Percentiles rank a stretch among this genome's conserved stretches.
Evolutionary conservation across 768 basidiomycete species (phyloP).

Genomic region (Lactarius hengduanensis): DNA sequence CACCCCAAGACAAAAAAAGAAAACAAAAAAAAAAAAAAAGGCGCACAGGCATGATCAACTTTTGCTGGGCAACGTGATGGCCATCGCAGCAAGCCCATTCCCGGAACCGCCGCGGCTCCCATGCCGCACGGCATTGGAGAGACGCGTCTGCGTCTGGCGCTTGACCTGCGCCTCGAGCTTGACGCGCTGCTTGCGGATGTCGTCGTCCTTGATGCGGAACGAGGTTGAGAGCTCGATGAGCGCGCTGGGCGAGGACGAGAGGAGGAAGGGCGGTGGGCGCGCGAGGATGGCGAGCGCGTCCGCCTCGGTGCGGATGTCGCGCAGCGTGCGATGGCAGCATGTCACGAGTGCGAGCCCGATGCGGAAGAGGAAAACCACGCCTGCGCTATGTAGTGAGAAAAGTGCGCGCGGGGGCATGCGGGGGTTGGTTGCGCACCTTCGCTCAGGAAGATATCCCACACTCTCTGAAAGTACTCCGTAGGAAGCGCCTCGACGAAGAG

Average conservation of each 20-base stretch:
- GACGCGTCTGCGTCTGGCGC: conserved; percentile 48
- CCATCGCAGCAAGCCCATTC: background rate
- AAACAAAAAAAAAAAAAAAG: background rate
- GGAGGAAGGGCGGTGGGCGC: conserved; percentile 49
- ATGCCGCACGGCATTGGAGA: conserved; percentile 12
- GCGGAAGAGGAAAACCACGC: conserved; percentile 72
- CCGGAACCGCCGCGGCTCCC: background rate
- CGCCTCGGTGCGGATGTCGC: conserved; percentile 50
- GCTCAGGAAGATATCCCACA: conserved; percentile 82
- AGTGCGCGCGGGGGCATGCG: background rate
- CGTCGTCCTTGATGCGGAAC: conserved; percentile 76
- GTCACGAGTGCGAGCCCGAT: conserved; percentile 64
- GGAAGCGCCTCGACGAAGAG: conserved; percentile 70
- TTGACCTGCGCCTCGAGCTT: conserved; percentile 77
- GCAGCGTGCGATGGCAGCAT: conserved; percentile 56
- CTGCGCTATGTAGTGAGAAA: conserved; percentile 37
- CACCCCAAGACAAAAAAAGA: background rate
- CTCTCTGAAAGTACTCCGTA: conserved; percentile 59
- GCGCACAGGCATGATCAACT: conserved; percentile 7
- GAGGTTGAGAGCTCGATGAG: conserved; percentile 61
- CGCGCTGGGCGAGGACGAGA: conserved; percentile 60
- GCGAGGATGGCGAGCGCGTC: conserved; percentile 48
- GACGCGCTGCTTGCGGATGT: conserved; percentile 67
- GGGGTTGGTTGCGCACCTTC: conserved; percentile 54
- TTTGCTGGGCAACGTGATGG: conserved; percentile 34